Conservation (phyloP, 176 grass and related monocot genomes). For the Miscanthus lutarioriparius region DNA sequence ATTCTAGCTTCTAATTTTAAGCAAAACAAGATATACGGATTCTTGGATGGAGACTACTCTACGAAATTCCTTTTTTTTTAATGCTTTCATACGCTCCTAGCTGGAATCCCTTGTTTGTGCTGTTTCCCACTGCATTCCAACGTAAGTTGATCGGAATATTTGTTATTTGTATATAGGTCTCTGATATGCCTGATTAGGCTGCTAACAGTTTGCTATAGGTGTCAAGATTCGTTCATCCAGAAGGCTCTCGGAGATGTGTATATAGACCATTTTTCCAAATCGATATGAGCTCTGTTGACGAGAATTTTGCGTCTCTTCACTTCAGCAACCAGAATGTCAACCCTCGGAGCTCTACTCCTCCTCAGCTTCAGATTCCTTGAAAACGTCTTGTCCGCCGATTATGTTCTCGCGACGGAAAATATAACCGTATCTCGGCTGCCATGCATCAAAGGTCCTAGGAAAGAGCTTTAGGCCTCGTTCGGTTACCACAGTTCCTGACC, state of each 20-base stretch:
- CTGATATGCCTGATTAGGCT: background rate
- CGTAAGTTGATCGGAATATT: constrained; percentile 3
- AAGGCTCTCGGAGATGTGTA: background rate
- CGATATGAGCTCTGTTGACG: background rate
- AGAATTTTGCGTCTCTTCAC: background rate
- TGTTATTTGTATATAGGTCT: background rate
- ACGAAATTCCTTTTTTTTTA: background rate
- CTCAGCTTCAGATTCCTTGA: background rate
- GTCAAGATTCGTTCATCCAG: constrained; percentile 28
- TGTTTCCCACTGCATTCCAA: constrained; percentile 25
- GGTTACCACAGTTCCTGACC: too few relatives aligned
- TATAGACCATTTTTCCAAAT: background rate
- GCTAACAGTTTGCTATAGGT: background rate
- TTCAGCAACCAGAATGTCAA: constrained; percentile 7
- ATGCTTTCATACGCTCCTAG: background rate
- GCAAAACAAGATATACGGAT: background rate
- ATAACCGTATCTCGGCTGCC: background rate
- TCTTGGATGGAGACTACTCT: constrained; percentile 6
- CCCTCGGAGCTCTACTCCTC: background rate
- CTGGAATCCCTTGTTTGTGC: constrained; percentile 23
- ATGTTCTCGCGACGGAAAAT: background rate
- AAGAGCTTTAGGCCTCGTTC: too few relatives aligned
- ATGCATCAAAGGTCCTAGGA: too few relatives aligned
- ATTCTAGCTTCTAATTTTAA: constrained; percentile 11
- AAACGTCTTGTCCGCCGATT: background rate